Base-by-base conservation (phyloP, 768 basidiomycete genomes). In the Filobasidium wieringae region DNA sequence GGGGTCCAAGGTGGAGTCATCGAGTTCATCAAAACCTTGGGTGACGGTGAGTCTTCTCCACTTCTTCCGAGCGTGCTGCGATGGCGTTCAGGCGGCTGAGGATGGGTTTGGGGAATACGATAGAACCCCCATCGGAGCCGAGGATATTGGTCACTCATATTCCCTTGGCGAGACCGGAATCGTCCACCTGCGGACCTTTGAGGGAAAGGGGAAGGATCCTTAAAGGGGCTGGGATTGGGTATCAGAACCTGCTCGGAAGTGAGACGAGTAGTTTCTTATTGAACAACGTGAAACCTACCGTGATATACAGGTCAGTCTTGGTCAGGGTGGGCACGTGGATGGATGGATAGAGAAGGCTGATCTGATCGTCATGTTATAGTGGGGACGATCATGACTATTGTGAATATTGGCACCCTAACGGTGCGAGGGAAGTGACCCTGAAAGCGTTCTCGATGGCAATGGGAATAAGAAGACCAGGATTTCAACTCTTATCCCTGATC, bases 341-440 rank as follows among this genome's bases (percentile, higher is more conserved):
- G n/a, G 15, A 22, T 1, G 14, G 19, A 32, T 19, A 9, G n/a
- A 22, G 6, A 14, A 30, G 50, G 55, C 55, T 57, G 45, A 58
- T n/a, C 19, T 17, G 57, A n/a, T 51, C n/a, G n/a, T 24, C 24
- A 54, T 12, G 17, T 17, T 31, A 7, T 58, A 89, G 87, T 64
- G 93, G 88, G 5, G 90, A 96, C 72, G 91, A 96, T 68, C 91
- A 95, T 70, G 93, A 96, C 66, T 89, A 92, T 63, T 97, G 93
- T 73, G 87, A 87, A 76, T 82, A 83, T 67, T 76, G 77, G 68
- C 82, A 84, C 70, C 64, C 65, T 32, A 59, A 54, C 11, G 72
- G 72, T 33, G 75, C 81, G 12, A 80, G 78, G 51, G 92, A 97
- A 75, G 79, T 92, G 19, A 87, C 88, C 0, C 81, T 96, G 67